Evolutionary conservation across 2,329 filamentous ascomycete genomes (phyloP).

Genomic region (Cladosporium colombiae): DNA sequence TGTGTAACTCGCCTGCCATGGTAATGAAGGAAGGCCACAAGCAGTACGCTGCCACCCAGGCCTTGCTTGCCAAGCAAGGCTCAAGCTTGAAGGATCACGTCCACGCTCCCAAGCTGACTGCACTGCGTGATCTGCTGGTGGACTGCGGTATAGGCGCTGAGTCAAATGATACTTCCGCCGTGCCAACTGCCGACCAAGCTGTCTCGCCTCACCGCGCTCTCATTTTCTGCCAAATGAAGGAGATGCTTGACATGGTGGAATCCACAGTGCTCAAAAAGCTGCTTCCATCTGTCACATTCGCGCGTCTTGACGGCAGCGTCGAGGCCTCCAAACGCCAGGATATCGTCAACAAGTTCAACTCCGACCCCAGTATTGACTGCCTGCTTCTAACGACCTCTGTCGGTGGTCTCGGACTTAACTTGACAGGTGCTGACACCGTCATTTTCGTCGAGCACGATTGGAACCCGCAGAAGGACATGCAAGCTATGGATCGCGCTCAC

Average conservation of each 20-base stretch:
- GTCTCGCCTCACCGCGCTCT: slow-evolving; percentile 95
- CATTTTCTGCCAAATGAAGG: slow-evolving; percentile 99
- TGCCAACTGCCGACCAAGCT: slow-evolving; percentile 67
- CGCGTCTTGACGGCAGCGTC: slow-evolving; percentile 90
- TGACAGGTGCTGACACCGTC: slow-evolving; percentile 96
- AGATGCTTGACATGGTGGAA: slow-evolving; percentile 99
- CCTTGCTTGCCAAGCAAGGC: slow-evolving; percentile 73
- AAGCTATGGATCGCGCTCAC: slow-evolving; percentile 98
- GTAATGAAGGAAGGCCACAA: slow-evolving; percentile 94
- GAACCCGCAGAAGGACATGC: slow-evolving; percentile 98
- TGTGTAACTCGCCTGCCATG: slow-evolving; percentile 95
- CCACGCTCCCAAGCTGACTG: slow-evolving; percentile 90
- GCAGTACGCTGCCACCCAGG: slow-evolving; percentile 85
- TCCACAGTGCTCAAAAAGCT: slow-evolving; percentile 86
- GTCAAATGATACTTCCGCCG: slow-evolving; percentile 46
- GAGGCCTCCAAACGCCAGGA: slow-evolving; percentile 93
- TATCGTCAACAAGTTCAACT: slow-evolving; percentile 98
- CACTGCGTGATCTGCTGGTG: slow-evolving; percentile 88
- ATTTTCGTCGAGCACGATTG: slow-evolving; percentile 99
- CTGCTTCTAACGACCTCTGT: slow-evolving; percentile 92
- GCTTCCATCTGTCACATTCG: slow-evolving; percentile 87
- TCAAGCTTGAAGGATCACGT: slow-evolving; percentile 79
- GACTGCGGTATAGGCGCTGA: slow-evolving; percentile 94
- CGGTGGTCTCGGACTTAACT: slow-evolving; percentile 87
- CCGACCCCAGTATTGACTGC: slow-evolving; percentile 93